These are phyloP conservation scores for Geranomyces variabilis DNA, from an alignment of 192 early-diverging fungal genomes.

Conservation along the genomic window DNA sequence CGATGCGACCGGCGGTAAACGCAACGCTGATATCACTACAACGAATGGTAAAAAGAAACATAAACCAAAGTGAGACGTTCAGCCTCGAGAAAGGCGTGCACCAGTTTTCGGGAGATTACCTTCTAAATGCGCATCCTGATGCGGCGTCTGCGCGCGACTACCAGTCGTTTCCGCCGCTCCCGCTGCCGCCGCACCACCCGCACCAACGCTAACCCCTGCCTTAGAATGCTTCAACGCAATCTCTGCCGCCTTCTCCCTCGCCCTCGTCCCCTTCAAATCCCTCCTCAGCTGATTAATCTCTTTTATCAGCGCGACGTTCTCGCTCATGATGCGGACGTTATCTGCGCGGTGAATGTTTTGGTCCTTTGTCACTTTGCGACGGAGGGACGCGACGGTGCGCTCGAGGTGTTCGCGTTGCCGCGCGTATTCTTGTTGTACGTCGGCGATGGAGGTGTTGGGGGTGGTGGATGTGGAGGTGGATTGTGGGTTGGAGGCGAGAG, in stretches of 20 bases:
- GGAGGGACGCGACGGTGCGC: constrained; percentile 56
- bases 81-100: not conserved
- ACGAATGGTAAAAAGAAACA: not conserved
- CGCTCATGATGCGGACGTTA: constrained; percentile 61
- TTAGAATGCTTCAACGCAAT: constrained; percentile 37
- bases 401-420: constrained; percentile 65
- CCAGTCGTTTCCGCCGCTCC: not conserved
- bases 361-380: constrained; percentile 58
- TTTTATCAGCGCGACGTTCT: constrained; percentile 60
- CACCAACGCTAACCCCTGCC: not conserved
- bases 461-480: not conserved
- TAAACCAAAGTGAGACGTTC: not conserved
- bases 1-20: constrained; percentile 14
- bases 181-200: not conserved
- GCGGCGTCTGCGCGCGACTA: not conserved
- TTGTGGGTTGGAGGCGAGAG: not conserved
- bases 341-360: constrained; percentile 54
- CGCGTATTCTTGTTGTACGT: constrained; percentile 58
- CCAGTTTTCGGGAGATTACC: no score
- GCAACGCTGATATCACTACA: not conserved
- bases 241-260: constrained; percentile 51
- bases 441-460: constrained; percentile 26
- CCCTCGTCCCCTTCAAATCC: constrained; percentile 45
- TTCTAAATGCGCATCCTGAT: no score
- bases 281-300: constrained; percentile 61